Evolutionary conservation across 177 flowering plant species (phyloP).

Genomic region (Vitis hybrid): DNA sequence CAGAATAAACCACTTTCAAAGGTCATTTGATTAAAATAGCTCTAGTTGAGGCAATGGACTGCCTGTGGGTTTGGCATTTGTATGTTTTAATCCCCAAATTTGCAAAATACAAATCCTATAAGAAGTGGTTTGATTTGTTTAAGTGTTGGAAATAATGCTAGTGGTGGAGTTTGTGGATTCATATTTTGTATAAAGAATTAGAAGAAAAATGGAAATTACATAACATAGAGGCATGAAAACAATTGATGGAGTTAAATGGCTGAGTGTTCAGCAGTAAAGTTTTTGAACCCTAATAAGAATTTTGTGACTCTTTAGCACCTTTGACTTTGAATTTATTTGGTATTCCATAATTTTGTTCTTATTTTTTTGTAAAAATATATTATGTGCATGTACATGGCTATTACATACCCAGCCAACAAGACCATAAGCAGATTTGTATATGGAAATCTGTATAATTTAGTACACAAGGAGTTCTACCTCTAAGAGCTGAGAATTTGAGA

Average conservation of each 20-base stretch:
- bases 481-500: neutral
- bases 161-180: conserved; percentile 1
- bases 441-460: neutral
- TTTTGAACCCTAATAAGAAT: neutral
- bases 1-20: neutral
- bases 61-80: neutral
- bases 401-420: neutral
- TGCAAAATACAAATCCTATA: neutral
- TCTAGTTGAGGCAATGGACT: neutral
- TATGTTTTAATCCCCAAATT: neutral
- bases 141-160: neutral
- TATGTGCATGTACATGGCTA: neutral
- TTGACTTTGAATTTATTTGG: neutral
- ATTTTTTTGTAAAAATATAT: neutral
- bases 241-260: neutral
- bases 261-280: neutral
- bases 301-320: neutral
- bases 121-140: neutral
- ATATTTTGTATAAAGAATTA: neutral
- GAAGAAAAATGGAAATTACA: neutral
- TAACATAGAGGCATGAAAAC: neutral
- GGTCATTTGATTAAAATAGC: neutral
- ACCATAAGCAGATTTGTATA: neutral
- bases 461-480: neutral
- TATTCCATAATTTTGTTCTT: no score